These are phyloP conservation scores for Rhazya stricta DNA, from an alignment of 257 asterid species.

Conservation along the genomic window DNA sequence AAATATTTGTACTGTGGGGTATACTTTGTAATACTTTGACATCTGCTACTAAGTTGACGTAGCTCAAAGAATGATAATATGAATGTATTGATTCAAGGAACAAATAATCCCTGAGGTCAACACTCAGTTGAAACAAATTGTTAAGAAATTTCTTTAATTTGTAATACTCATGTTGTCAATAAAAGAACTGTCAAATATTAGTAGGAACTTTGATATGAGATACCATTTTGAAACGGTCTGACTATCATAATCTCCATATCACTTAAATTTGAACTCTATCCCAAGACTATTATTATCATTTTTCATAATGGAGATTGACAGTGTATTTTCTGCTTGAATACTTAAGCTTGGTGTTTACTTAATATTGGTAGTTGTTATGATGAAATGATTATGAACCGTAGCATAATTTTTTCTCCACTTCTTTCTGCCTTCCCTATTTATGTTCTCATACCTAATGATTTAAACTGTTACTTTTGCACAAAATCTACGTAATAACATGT, in stretches of 20 bases:
- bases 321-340: neutral
- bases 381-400: constrained; percentile 3
- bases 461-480: neutral
- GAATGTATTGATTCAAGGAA: too few relatives aligned
- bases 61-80: too few relatives aligned
- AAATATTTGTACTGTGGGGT: neutral
- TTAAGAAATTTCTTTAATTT: too few relatives aligned
- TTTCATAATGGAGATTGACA: neutral
- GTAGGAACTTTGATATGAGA: neutral
- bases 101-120: too few relatives aligned
- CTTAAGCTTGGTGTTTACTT: neutral
- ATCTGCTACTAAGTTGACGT: too few relatives aligned
- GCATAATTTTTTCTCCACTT: neutral
- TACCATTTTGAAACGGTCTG: neutral
- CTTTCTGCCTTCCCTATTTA: neutral
- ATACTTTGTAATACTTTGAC: too few relatives aligned
- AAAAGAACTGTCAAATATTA: neutral
- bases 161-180: neutral
- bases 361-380: neutral
- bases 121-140: too few relatives aligned
- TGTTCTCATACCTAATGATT: neutral
- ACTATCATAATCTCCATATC: neutral
- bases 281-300: neutral
- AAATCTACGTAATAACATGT: neutral
- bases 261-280: neutral